phyloP scores from a whole-genome alignment of 169 alveolate species.

The Plasmodium gallinaceum region DNA sequence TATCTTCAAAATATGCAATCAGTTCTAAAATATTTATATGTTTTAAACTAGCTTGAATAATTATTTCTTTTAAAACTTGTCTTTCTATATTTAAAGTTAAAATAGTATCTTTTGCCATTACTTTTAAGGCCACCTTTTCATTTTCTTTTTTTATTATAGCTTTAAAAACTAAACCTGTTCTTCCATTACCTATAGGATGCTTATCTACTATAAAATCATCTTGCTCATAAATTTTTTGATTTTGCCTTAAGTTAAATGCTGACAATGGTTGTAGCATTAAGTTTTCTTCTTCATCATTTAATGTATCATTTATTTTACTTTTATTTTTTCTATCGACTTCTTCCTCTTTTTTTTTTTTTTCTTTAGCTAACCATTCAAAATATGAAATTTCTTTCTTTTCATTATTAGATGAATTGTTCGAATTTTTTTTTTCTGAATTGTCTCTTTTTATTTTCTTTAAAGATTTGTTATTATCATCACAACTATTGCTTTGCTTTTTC shows the following conservation, averaged over 20 bases:
- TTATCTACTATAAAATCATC: slow-evolving; percentile 65
- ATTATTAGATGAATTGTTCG: slow-evolving; percentile 10
- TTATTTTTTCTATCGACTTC: neutral
- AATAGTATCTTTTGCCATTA: slow-evolving; percentile 72
- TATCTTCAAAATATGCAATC: slow-evolving; percentile 93
- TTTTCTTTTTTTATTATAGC: slow-evolving; percentile 73
- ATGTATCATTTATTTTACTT: slow-evolving; percentile 10
- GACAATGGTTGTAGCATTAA: slow-evolving; percentile 54
- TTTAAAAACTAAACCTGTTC: slow-evolving; percentile 71
- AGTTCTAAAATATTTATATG: slow-evolving; percentile 90
- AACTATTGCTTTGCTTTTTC: slow-evolving; percentile 22
- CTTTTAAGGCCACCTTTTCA: slow-evolving; percentile 52
- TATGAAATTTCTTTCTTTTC: slow-evolving; percentile 67
- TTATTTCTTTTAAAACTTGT: slow-evolving; percentile 92
- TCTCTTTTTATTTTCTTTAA: neutral
- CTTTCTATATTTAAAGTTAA: slow-evolving; percentile 49
- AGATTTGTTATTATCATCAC: slow-evolving; percentile 14
- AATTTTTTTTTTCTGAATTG: neutral
- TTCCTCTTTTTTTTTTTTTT: slow-evolving; percentile 27
- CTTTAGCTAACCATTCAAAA: slow-evolving; percentile 71
- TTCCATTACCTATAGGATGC: slow-evolving; percentile 74
- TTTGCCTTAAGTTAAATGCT: slow-evolving; percentile 59
- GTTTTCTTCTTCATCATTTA: slow-evolving; percentile 2
- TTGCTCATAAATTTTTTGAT: slow-evolving; percentile 53
- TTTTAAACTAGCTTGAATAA: slow-evolving; percentile 91